Evolutionary conservation across 2,329 filamentous ascomycete genomes (phyloP).

Genomic region (Colletotrichum chlorophyti): DNA sequence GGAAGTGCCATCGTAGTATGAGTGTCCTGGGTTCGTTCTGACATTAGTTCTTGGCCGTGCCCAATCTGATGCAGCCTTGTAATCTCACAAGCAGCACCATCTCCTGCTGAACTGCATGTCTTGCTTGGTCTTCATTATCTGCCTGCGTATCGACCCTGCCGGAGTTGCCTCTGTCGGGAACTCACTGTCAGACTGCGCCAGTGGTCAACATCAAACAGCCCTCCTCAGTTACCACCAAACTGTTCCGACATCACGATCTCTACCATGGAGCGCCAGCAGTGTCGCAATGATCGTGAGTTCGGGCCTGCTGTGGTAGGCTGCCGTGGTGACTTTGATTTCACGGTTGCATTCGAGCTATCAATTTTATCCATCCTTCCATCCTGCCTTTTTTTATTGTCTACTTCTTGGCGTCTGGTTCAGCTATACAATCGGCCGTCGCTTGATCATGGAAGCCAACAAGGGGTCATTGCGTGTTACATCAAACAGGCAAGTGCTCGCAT

Average conservation of each 20-base stretch:
- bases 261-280: neutral
- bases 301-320: conserved; percentile 31
- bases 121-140: too few species aligned
- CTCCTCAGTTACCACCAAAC: too few species aligned
- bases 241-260: neutral
- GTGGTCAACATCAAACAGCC: too few species aligned
- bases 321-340: conserved; percentile 34
- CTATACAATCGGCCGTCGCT: neutral
- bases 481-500: neutral
- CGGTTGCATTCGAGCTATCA: conserved; percentile 37
- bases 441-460: neutral
- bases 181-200: too few species aligned
- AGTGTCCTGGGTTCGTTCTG: too few species aligned
- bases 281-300: conserved; percentile 28
- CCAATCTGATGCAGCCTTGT: too few species aligned
- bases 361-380: conserved; percentile 35
- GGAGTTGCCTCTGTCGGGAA: too few species aligned
- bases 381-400: conserved; percentile 29
- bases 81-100: too few species aligned
- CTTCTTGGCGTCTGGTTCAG: neutral
- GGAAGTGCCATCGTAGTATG: too few species aligned
- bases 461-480: neutral
- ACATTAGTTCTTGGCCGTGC: too few species aligned
- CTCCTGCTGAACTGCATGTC: too few species aligned
- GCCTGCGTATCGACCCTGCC: too few species aligned